These are phyloP conservation scores for Mycena latifolia DNA, from an alignment of 768 basidiomycete species.

Conservation along the genomic window DNA sequence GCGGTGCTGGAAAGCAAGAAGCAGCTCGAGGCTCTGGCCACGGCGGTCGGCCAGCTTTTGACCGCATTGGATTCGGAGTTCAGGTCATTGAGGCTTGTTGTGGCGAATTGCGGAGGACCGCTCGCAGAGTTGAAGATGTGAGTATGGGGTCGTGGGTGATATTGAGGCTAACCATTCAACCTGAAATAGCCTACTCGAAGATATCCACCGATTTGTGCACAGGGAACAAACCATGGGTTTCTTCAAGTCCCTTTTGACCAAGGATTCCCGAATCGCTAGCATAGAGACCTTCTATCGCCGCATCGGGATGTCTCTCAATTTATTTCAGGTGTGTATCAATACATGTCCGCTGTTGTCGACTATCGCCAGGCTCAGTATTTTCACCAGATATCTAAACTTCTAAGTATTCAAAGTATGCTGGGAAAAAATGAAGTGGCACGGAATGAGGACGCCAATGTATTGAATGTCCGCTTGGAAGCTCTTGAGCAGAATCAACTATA, in stretches of 20 bases:
- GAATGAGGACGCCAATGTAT: too few species aligned
- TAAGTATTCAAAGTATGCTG: constrained; percentile 12
- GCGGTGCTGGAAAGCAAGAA: too few species aligned
- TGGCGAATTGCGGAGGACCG: background rate
- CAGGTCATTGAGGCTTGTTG: background rate
- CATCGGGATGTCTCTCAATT: too few species aligned
- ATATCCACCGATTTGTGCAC: too few species aligned
- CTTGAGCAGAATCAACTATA: too few species aligned
- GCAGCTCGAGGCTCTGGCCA: too few species aligned
- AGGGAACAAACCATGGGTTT: background rate
- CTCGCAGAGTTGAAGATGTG: background rate
- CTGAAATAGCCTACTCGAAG: background rate
- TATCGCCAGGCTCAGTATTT: too few species aligned
- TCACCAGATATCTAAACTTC: background rate
- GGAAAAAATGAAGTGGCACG: too few species aligned
- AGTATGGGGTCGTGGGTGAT: background rate
- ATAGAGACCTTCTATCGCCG: constrained; percentile 7
- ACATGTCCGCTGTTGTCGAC: too few species aligned
- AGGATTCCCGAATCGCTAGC: background rate
- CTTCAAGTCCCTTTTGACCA: background rate
- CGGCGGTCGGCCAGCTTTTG: too few species aligned
- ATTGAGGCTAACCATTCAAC: background rate
- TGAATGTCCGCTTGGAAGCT: too few species aligned
- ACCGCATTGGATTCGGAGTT: too few species aligned
- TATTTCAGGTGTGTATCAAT: background rate